Base-by-base conservation (phyloP, 257 asterid species). In the Capsicum pubescens region DNA sequence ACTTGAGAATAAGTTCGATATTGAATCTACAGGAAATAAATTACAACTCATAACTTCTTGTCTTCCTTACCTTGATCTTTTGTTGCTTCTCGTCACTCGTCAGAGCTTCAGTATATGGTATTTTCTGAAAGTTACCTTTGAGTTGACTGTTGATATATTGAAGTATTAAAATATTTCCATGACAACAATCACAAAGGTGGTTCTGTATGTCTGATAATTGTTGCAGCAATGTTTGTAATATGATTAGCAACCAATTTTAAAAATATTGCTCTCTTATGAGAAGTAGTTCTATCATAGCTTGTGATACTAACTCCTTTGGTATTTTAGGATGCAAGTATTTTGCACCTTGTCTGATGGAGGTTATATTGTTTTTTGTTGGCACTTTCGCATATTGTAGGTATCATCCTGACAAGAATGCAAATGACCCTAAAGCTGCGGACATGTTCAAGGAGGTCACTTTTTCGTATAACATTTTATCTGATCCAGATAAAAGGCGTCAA, bases 371-470 rank as follows among this genome's bases (percentile, higher is more conserved):
- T 26, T 83, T 36, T 81, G 60, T 79, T 86, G 16, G 64, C 63
- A 77, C 80, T 84, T 83, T 48, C 80, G 87, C 21, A 78, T 81
- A 85, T 71, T 86, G 48, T 82, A 97, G 99, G 94, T 95, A 97
- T 86, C 99, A 97, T 90, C 99, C 99, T 0, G 99, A 95, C 90
- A 97, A 97, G 91, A 97, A 97, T 91, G 96, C 96, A 83, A 97
- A 97, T 88, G 99, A 95, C 79, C 88, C 90, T 52, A 88, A 90
- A 85, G 98, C 99, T 14, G 94, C 97, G 0, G 98, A 97, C 87
- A 89, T 91, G 91, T 97, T 97, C 88, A 95, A 94, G 87, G 99
- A 97, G 90, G 97, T 89, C 87, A 95, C 99, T 2, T 95, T 95
- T 91, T 93, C 99, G 16, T 95, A 95, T 87, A 93, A 90, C 91